Conservation (phyloP, 2,329 filamentous ascomycete species). For the Xylaria sp. region DNA sequence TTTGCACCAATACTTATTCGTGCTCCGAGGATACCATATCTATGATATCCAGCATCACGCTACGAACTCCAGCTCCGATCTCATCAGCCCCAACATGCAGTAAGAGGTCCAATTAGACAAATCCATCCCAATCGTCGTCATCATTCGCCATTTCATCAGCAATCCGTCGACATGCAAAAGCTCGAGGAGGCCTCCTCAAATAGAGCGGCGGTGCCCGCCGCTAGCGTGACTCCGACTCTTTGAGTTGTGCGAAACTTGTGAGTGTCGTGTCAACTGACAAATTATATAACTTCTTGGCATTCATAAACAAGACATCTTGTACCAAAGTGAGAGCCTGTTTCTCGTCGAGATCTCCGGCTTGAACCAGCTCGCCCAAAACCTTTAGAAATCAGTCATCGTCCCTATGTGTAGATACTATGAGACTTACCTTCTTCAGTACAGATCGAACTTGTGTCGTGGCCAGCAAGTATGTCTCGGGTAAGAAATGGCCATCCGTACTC, state of each 20-base stretch:
- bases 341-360: conserved; percentile 68
- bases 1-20: not conserved
- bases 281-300: conserved; percentile 77
- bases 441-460: conserved; percentile 19
- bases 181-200: no score
- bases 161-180: no score
- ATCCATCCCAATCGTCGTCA: no score
- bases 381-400: conserved; percentile 45
- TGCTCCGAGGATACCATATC: not conserved
- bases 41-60: not conserved
- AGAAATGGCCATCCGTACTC: conserved; percentile 81
- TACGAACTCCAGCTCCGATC: no score
- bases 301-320: conserved; percentile 77
- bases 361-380: conserved; percentile 75
- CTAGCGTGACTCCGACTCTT: not conserved
- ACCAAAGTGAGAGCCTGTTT: conserved; percentile 71
- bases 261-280: conserved; percentile 60
- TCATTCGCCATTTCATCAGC: no score
- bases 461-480: conserved; percentile 30
- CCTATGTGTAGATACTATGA: not conserved
- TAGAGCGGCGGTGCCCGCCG: not conserved
- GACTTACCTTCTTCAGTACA: conserved; percentile 22
- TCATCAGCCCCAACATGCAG: no score
- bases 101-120: no score
- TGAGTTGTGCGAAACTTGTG: conserved; percentile 40